phyloP scores from a whole-genome alignment of 257 asterid genomes.

The Fraxinus americana region DNA sequence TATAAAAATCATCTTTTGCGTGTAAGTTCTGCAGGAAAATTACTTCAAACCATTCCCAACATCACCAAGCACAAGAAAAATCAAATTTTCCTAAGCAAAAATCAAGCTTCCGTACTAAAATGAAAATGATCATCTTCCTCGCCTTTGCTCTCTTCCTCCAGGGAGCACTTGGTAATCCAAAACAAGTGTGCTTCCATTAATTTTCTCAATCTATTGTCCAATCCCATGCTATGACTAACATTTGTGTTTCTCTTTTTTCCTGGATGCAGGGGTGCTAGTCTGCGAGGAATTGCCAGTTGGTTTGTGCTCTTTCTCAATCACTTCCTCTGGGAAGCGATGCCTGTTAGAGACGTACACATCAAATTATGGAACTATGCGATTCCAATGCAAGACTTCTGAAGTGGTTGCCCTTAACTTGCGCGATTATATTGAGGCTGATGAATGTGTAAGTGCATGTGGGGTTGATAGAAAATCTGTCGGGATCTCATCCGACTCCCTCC shows the following conservation, averaged over 20 bases:
- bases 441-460: slow-evolving; percentile 36
- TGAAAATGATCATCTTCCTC: not conserved
- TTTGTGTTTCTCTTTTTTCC: not conserved
- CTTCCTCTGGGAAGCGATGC: slow-evolving; percentile 41
- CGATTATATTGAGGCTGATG: slow-evolving; percentile 28
- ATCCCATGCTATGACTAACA: not conserved
- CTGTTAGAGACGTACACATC: slow-evolving; percentile 30
- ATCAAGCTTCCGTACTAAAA: not conserved
- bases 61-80: not conserved
- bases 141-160: not conserved
- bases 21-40: not conserved
- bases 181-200: not conserved
- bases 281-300: slow-evolving; percentile 33
- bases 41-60: not conserved
- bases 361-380: not conserved
- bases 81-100: not conserved
- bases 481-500: slow-evolving; percentile 34
- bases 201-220: not conserved
- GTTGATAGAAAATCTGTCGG: slow-evolving; percentile 31
- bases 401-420: slow-evolving; percentile 11
- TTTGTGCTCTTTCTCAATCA: slow-evolving; percentile 35
- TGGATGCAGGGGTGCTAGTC: slow-evolving; percentile 29
- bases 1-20: not conserved
- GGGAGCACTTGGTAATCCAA: slow-evolving; percentile 11
- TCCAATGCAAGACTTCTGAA: slow-evolving; percentile 37